These are phyloP conservation scores for Hypoxylon crocopeplum DNA, from an alignment of 495 filamentous ascomycete species.

Conservation along the genomic window DNA sequence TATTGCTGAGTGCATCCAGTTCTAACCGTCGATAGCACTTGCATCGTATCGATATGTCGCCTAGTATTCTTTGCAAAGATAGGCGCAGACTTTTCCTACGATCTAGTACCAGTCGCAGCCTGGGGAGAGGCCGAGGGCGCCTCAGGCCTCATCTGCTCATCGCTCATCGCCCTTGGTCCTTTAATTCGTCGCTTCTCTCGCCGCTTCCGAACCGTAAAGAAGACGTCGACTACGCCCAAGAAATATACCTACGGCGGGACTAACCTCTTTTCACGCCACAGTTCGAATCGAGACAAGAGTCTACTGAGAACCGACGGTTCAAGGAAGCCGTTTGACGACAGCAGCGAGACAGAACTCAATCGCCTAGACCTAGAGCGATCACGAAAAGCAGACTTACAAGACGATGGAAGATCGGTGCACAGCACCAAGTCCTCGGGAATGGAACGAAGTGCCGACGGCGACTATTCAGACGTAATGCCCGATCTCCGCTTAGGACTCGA, in stretches of 20 bases:
- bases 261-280: slow-evolving; percentile 29
- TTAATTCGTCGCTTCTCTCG: slow-evolving; percentile 23
- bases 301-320: slow-evolving; percentile 17
- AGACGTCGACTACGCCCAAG: neutral
- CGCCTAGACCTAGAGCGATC: slow-evolving; percentile 14
- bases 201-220: slow-evolving; percentile 4
- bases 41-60: slow-evolving; percentile 35
- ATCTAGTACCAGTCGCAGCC: slow-evolving; percentile 22
- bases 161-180: slow-evolving; percentile 28
- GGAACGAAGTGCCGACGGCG: neutral
- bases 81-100: slow-evolving; percentile 22
- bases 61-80: slow-evolving; percentile 31
- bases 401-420: slow-evolving; percentile 27
- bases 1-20: too few relatives aligned
- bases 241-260: slow-evolving; percentile 15
- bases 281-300: slow-evolving; percentile 16
- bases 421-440: slow-evolving; percentile 29
- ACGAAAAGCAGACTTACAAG: slow-evolving; percentile 7
- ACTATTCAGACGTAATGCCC: slow-evolving; percentile 19
- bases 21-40: slow-evolving; percentile 25
- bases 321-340: slow-evolving; percentile 16
- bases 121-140: slow-evolving; percentile 33
- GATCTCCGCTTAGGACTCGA: slow-evolving; percentile 25
- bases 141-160: slow-evolving; percentile 32
- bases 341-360: slow-evolving; percentile 37